Conservation (phyloP, 208 protist genomes). For the Willaertia magna region DNA sequence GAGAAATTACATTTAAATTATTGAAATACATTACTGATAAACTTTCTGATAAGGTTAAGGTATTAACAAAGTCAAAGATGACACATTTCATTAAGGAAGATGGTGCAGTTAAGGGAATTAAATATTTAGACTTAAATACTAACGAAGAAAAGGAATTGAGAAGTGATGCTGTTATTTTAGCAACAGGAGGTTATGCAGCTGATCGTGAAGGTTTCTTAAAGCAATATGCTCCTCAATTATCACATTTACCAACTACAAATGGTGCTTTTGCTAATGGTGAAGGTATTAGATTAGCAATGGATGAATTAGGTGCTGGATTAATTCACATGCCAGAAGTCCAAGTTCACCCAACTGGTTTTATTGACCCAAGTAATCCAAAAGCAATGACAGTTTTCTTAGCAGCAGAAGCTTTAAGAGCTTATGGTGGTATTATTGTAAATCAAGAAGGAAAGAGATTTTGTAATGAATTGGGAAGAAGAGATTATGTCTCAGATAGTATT, state of each 20-base stretch:
- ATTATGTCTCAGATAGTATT: conserved; percentile 62
- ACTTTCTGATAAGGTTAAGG: not conserved
- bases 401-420: conserved; percentile 76
- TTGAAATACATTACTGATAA: conserved; percentile 17
- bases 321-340: conserved; percentile 53
- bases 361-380: conserved; percentile 62
- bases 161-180: conserved; percentile 52
- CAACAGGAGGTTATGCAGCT: conserved; percentile 57
- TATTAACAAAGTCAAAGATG: not conserved
- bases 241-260: conserved; percentile 65
- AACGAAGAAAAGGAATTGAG: conserved; percentile 30
- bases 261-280: conserved; percentile 56
- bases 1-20: conserved; percentile 8
- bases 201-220: conserved; percentile 43
- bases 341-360: conserved; percentile 79
- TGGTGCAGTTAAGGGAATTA: conserved; percentile 31
- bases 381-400: conserved; percentile 70
- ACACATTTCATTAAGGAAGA: not conserved
- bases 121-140: conserved; percentile 35
- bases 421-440: conserved; percentile 72
- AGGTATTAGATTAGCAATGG: conserved; percentile 47
- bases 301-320: conserved; percentile 39
- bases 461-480: conserved; percentile 72
- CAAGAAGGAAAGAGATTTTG: conserved; percentile 60
- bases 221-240: conserved; percentile 46